Evolutionary conservation across 169 alveolate genomes (phyloP).

Genomic region (Neospora caninum): DNA sequence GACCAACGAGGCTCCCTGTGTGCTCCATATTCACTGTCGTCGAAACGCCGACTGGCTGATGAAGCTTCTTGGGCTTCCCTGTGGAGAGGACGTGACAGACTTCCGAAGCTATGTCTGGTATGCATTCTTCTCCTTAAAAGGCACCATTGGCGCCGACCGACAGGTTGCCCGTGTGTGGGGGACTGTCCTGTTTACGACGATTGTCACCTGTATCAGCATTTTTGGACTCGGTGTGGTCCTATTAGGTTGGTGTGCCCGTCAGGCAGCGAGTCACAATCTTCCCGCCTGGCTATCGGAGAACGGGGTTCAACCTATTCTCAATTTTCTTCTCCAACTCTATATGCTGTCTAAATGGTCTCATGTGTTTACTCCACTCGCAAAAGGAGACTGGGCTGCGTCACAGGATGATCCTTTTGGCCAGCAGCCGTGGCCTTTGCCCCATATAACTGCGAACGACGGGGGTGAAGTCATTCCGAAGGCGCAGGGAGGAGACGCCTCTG

Average conservation of each 20-base stretch:
- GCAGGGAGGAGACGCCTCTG: neutral
- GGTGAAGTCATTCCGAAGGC: neutral
- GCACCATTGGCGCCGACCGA: neutral
- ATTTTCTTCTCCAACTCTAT: neutral
- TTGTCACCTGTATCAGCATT: neutral
- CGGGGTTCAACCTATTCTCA: neutral
- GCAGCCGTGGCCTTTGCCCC: neutral
- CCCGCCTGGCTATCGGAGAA: neutral
- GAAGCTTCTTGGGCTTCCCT: slow-evolving; percentile 29
- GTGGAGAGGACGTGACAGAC: neutral
- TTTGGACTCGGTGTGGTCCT: neutral
- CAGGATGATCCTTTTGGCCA: too few relatives aligned
- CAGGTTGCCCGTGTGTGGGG: neutral
- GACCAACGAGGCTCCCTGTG: slow-evolving; percentile 48
- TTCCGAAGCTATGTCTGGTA: neutral
- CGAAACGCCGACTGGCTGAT: slow-evolving; percentile 47
- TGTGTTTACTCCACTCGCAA: too few relatives aligned
- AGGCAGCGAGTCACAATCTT: neutral
- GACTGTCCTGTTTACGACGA: neutral
- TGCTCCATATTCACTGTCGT: slow-evolving; percentile 56
- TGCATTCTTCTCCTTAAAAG: neutral
- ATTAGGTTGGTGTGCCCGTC: neutral
- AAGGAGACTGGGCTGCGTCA: too few relatives aligned
- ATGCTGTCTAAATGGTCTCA: too few relatives aligned
- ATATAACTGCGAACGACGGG: neutral